These are phyloP conservation scores for Saccharomycopsis fermentans DNA, from an alignment of 805 yeast species.

Conservation along the genomic window DNA sequence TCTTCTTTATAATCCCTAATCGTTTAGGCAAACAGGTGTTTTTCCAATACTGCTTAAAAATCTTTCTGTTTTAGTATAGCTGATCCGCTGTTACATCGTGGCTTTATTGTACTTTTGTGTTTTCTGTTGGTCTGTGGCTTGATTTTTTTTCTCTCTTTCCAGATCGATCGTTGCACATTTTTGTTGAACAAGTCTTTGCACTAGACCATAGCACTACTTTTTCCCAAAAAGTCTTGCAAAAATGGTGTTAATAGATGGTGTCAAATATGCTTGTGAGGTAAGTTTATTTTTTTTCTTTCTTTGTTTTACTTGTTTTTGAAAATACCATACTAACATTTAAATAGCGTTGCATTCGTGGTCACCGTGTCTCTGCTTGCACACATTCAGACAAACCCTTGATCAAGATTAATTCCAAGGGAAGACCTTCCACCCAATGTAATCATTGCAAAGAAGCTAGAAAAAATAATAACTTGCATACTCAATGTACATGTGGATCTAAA, in stretches of 20 bases:
- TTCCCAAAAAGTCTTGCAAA: background rate
- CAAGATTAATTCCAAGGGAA: conserved; percentile 92
- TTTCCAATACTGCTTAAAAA: too few species aligned
- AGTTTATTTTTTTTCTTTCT: background rate
- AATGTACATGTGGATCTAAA: conserved; percentile 61
- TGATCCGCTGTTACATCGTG: too few species aligned
- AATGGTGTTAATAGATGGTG: conserved; percentile 88
- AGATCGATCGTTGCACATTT: too few species aligned
- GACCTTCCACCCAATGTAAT: conserved; percentile 87
- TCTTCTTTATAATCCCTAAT: background rate
- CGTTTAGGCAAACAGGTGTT: too few species aligned
- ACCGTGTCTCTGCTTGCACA: conserved; percentile 86
- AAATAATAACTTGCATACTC: conserved; percentile 50
- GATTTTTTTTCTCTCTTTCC: background rate
- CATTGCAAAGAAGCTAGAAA: conserved; percentile 75
- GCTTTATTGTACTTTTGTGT: too few species aligned
- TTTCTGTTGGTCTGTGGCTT: too few species aligned
- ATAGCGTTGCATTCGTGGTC: conserved; percentile 83
- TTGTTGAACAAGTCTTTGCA: too few species aligned
- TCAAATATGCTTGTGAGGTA: conserved; percentile 85
- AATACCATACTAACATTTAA: conserved; percentile 3
- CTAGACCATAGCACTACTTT: too few species aligned
- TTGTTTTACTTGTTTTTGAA: background rate
- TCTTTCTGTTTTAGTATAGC: too few species aligned
- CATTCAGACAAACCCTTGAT: conserved; percentile 86